These are phyloP conservation scores for Tolypocladium endophyticum DNA, from an alignment of 2,329 filamentous ascomycete species.

Conservation along the genomic window DNA sequence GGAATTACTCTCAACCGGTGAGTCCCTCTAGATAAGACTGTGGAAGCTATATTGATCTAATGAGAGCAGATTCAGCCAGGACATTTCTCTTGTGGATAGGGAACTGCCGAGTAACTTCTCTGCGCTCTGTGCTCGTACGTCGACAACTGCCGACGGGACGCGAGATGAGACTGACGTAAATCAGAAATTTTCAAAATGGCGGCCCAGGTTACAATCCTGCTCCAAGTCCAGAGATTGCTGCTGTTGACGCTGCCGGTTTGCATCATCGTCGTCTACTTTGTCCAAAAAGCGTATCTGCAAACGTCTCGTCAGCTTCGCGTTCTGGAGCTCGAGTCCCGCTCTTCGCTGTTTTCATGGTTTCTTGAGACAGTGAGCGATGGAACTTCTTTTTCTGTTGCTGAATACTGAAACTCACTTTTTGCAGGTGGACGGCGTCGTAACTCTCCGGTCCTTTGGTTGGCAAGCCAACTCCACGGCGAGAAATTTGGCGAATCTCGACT, in stretches of 20 bases:
- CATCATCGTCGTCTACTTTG: not conserved
- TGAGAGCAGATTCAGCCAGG: conserved; percentile 27
- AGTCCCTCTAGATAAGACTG: no score
- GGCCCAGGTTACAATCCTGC: not conserved
- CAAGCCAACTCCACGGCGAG: not conserved
- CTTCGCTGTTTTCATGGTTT: not conserved
- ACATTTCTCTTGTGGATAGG: conserved; percentile 27
- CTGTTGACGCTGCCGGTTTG: not conserved
- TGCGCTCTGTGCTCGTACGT: conserved; percentile 15
- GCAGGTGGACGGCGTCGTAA: not conserved
- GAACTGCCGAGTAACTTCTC: conserved; percentile 19
- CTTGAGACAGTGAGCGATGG: not conserved
- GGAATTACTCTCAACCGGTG: conserved; percentile 2
- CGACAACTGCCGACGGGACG: not conserved
- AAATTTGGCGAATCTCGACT: not conserved
- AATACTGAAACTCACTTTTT: not conserved
- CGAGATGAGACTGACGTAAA: not conserved
- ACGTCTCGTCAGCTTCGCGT: not conserved
- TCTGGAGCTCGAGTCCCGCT: not conserved
- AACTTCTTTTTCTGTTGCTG: not conserved
- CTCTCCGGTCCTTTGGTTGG: not conserved
- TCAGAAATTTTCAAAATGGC: not conserved
- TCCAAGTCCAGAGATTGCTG: not conserved
- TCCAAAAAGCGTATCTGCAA: not conserved
- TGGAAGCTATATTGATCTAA: not conserved